Percentiles rank a stretch among this genome's conserved stretches.
Conservation (phyloP, 345 rosid species). For the Eucalyptus viminalis region DNA sequence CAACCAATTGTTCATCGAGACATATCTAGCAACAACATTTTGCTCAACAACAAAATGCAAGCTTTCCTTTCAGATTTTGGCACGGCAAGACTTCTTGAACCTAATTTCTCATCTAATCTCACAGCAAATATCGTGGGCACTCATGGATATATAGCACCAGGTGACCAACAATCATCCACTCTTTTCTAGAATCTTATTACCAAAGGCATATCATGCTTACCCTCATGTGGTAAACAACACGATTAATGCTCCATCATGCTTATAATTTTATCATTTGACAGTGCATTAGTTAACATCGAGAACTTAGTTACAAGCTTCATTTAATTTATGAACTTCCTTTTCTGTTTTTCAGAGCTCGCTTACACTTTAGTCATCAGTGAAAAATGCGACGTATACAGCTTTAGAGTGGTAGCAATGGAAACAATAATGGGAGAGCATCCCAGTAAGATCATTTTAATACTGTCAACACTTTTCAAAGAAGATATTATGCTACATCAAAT, state of each 20-base stretch:
- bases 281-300: neutral
- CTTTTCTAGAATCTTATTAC: neutral
- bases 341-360: constrained; percentile 3
- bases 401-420: constrained; percentile 7
- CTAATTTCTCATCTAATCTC: neutral
- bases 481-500: neutral
- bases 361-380: constrained; percentile 2
- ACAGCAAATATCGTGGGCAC: constrained; percentile 1
- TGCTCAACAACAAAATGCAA: neutral
- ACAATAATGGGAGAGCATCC: constrained; percentile 4
- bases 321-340: neutral
- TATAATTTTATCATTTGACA: neutral
- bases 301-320: neutral
- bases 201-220: neutral
- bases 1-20: constrained; percentile 6
- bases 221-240: neutral
- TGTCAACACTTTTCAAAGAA: neutral
- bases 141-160: constrained; percentile 6
- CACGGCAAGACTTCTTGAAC: neutral
- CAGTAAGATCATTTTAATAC: neutral
- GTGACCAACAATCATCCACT: neutral
- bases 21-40: constrained; percentile 5
- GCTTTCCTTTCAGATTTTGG: constrained; percentile 8
- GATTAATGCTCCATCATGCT: neutral
- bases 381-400: constrained; percentile 8